Percentiles rank a stretch among this genome's conserved stretches.
These are phyloP conservation scores for Leccinum rimulosum DNA, from an alignment of 768 basidiomycete genomes.

Conservation along the genomic window DNA sequence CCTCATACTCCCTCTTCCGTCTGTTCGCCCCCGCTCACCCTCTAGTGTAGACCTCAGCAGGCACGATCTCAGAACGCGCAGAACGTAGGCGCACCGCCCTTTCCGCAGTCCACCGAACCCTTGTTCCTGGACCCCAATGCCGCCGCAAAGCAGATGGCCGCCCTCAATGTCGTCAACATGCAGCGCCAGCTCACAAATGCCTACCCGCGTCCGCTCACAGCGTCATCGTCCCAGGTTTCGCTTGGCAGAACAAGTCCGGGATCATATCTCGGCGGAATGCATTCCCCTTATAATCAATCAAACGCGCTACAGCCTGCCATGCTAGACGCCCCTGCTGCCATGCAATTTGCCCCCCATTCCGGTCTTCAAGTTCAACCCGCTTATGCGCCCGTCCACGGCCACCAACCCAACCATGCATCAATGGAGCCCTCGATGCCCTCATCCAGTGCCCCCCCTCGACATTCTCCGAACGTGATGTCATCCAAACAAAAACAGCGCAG, in stretches of 20 bases:
- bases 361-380: conserved; percentile 41
- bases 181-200: conserved; percentile 51
- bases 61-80: conserved; percentile 24
- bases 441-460: conserved; percentile 37
- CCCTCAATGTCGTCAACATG: conserved; percentile 58
- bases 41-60: conserved; percentile 41
- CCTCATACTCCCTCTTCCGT: not conserved
- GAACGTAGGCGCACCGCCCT: conserved; percentile 15
- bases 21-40: not conserved
- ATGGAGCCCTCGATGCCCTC: conserved; percentile 46
- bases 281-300: conserved; percentile 31
- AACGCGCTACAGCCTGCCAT: conserved; percentile 39
- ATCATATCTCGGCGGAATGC: conserved; percentile 62
- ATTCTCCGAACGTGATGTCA: conserved; percentile 32
- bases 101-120: conserved; percentile 31
- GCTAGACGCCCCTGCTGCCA: conserved; percentile 37
- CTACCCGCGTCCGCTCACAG: conserved; percentile 46
- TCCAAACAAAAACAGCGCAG: conserved; percentile 54
- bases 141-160: conserved; percentile 80
- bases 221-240: conserved; percentile 32
- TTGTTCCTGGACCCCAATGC: conserved; percentile 63
- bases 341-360: conserved; percentile 44
- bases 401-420: conserved; percentile 34
- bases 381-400: conserved; percentile 39
- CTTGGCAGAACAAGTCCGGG: conserved; percentile 64